Evolutionary conservation across 1,284 basidiomycete genomes (phyloP), one percentile per base, ranked within the genome.

Genomic region (Ceratobasidium sp.): DNA sequence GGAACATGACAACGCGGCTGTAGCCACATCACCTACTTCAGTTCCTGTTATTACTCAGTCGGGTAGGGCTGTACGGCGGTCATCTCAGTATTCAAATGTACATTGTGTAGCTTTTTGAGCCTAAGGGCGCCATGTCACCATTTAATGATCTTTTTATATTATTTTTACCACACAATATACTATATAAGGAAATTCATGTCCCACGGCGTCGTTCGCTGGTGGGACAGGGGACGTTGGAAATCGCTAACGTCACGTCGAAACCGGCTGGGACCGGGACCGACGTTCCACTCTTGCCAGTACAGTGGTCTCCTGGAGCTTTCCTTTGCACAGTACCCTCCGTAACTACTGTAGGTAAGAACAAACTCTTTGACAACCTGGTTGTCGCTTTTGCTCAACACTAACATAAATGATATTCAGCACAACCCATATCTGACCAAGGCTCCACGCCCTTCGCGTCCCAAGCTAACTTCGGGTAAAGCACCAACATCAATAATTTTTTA

Each of bases 191-290:
- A 62, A 24, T 5, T 62, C 5, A 5, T 63, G 60, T 63, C 60
- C 41, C 22, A n/a, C 31, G 19, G 22, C 60, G 44, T 63, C 44
- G 41, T 24, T 7, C 15, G 4, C 7, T 17, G 9, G 22, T 22
- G 41, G 59, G 41, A 62, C 59, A n/a, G 8, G 36, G 59, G 57
- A 62, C n/a, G n/a, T 62, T 62, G 59, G 59, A 62, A 62, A 62
- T 62, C 47, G 22, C 6, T 19, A 62, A 62, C n/a, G 59, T 62
- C 41, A 27, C 41, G 59, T 62, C 41, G 22, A 11, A 19, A 14
- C 50, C 27, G n/a, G 27, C 9, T 45, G 36, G 59, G 59, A 62
- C 59, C 9, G 59, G 27, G 59, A 62, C 59, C 59, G n/a, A 62
- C 41, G 59, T 27, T 62, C 36, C 22, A 19, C 41, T 62, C 59